Conservation (phyloP, 179 eudicot species). For the Heliamphora pulchella region DNA sequence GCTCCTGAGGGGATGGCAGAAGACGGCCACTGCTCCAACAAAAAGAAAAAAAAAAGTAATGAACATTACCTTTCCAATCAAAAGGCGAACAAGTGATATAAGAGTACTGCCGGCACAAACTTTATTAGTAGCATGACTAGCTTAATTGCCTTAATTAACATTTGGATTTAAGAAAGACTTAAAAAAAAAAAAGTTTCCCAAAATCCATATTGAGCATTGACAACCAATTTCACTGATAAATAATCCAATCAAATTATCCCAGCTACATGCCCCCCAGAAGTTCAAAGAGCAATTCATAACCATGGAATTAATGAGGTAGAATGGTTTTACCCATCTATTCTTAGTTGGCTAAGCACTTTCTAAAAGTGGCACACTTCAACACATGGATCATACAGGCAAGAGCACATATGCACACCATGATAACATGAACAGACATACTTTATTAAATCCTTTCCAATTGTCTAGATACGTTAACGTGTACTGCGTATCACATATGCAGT, state of each 20-base stretch:
- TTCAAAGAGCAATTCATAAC: neutral
- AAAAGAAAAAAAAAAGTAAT: conserved; percentile 9
- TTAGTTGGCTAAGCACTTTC: neutral
- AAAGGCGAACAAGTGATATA: neutral
- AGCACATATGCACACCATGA: neutral
- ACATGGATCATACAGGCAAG: neutral
- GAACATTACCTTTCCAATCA: neutral
- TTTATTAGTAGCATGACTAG: neutral
- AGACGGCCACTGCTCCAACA: conserved; percentile 60
- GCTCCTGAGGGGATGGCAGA: conserved; percentile 77
- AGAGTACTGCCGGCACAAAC: neutral
- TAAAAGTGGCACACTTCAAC: neutral
- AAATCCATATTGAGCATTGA: neutral
- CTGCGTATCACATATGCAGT: neutral
- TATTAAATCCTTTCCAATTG: neutral
- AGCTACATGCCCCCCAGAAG: neutral
- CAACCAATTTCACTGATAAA: neutral
- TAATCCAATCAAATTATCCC: neutral
- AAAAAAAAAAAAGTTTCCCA: no score
- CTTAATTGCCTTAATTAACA: neutral
- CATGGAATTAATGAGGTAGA: neutral
- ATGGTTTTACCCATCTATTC: neutral
- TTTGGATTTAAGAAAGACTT: neutral
- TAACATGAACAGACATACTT: neutral
- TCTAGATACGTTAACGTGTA: neutral